Evolutionary conservation across 2,329 filamentous ascomycete genomes (phyloP), one percentile per base, ranked within the genome.

Genomic region (Hymenoscyphus fraxineus): DNA sequence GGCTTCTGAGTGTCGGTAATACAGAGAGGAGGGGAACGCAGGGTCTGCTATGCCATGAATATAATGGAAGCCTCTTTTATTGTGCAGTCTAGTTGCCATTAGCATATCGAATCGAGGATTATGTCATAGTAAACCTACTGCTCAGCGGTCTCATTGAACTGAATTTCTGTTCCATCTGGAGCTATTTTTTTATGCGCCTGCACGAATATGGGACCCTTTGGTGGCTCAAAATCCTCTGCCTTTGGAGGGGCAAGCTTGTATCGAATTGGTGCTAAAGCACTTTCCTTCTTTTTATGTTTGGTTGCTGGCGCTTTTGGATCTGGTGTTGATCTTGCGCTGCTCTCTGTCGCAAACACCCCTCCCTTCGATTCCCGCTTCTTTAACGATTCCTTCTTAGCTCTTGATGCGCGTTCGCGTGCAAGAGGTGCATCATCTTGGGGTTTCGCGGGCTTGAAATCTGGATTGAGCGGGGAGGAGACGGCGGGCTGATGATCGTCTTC

Each of bases 11-110:
- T 92, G 89, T 66, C 93, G 89, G 78, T 96, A 97, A 80, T 91
- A 95, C 72, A 96, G 86, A 68, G 88, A 93, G 68, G 93, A 92
- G 6, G 92, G 88, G 73, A 97, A 97, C 22, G 85, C 82, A 1
- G 93, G 92, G 70, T 97, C 93, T 70, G 93, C 92, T 69, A 97
- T 93, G 75, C 92, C 96, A 72, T 93, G 91, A 39, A 88, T 90
- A 76, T 98, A 98, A 65, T 92, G 90, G 76, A 94, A 98, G 63
- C 89, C 85, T 72, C 86, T 88, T 71, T 88, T 88, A 69, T 88
- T 89, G 64, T 80, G 84, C 16, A 86, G 84, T 73, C 84, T 85
- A 51, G 7, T 13, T 56, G 31, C 54, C 7, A 56, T 74, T 66
- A 71, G 66, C 3, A 38, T 2, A n/a, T 19, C 19, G n/a, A 22